phyloP scores from a whole-genome alignment of 1,139 yeast species.

The Suhomyces yuchorum region DNA sequence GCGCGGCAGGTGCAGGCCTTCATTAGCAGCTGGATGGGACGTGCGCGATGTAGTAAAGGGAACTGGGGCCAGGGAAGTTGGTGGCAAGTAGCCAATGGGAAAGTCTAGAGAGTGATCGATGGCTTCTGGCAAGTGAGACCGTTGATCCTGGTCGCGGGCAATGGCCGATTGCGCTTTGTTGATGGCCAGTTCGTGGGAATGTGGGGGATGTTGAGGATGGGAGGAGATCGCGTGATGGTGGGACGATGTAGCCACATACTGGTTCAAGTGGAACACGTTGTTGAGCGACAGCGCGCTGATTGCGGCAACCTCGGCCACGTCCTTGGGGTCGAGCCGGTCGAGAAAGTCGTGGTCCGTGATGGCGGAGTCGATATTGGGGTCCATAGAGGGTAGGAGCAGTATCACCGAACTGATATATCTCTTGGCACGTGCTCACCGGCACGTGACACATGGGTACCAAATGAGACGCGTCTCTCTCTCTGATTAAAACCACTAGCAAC shows the following conservation, averaged over 20 bases:
- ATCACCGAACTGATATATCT: too few relatives aligned
- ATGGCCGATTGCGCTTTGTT: background rate
- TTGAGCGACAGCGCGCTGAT: conserved; percentile 7
- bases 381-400: conserved; percentile 13
- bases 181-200: background rate
- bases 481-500: background rate
- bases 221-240: background rate
- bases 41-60: background rate
- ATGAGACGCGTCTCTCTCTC: conserved; percentile 1
- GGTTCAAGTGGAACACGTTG: conserved; percentile 23
- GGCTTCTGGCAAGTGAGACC: background rate
- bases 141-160: background rate
- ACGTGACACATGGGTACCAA: background rate
- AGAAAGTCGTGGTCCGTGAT: conserved; percentile 14
- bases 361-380: conserved; percentile 15
- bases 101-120: background rate
- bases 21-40: background rate
- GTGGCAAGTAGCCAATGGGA: background rate
- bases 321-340: conserved; percentile 12
- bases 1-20: conserved; percentile 17
- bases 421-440: background rate
- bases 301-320: conserved; percentile 8
- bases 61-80: background rate
- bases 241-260: conserved; percentile 17
- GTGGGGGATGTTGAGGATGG: conserved; percentile 1